Conservation (phyloP, 2,329 filamentous ascomycete species). For the Trichoderma sp. region DNA sequence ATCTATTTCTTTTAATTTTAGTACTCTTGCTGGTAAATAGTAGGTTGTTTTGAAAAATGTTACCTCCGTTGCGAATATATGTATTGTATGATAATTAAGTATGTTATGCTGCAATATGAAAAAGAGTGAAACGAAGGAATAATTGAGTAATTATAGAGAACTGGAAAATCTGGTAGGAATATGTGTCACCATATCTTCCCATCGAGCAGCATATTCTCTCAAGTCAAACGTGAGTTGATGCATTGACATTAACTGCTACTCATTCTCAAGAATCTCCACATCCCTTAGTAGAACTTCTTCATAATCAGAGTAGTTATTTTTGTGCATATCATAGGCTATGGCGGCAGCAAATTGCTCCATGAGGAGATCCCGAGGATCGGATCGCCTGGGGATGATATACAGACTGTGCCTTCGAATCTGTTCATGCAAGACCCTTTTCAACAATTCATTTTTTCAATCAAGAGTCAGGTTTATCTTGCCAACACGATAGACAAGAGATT, state of each 20-base stretch:
- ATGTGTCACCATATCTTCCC: not conserved
- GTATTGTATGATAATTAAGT: not conserved
- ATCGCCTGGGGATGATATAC: not conserved
- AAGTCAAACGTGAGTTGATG: not conserved
- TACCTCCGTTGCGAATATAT: fast-evolving
- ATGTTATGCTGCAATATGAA: not conserved
- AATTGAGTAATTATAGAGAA: not conserved
- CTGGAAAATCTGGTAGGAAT: not conserved
- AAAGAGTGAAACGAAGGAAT: not conserved
- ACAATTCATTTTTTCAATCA: not conserved
- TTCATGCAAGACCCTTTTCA: not conserved
- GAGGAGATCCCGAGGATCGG: not conserved
- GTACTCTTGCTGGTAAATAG: not conserved
- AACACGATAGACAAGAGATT: not conserved
- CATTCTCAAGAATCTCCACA: not conserved
- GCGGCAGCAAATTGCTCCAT: not conserved
- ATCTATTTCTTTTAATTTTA: not conserved
- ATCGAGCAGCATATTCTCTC: not conserved
- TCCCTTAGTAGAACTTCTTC: not conserved
- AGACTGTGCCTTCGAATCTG: not conserved
- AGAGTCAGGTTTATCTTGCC: not conserved
- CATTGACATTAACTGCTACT: not conserved
- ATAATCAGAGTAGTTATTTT: not conserved
- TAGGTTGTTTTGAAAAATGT: not conserved
- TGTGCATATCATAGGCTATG: not conserved